Conservation (phyloP, 2,329 filamentous ascomycete genomes). For the Nigrospora sphaerica region DNA sequence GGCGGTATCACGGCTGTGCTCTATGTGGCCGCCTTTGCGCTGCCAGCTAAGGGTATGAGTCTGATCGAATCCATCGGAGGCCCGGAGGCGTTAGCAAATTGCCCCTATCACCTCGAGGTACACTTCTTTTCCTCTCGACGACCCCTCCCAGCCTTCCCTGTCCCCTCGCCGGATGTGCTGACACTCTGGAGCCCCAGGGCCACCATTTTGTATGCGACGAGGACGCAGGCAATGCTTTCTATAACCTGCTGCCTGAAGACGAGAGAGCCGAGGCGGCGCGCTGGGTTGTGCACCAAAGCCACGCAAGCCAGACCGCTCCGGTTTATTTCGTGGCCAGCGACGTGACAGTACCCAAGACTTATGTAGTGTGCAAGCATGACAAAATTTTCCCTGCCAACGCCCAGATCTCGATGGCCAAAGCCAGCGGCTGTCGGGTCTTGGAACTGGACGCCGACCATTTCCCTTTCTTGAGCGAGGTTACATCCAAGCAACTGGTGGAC, state of each 20-base stretch:
- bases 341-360: slow-evolving; percentile 14
- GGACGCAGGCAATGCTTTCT: neutral
- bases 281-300: slow-evolving; percentile 9
- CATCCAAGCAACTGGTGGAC: too few species aligned
- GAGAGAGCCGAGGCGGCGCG: neutral
- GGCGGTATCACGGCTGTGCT: slow-evolving; percentile 21
- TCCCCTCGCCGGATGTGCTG: neutral
- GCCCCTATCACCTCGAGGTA: neutral
- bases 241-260: neutral
- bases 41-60: slow-evolving; percentile 11
- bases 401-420: slow-evolving; percentile 13
- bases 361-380: slow-evolving; percentile 18
- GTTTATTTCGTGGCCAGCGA: slow-evolving; percentile 13
- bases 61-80: slow-evolving; percentile 8
- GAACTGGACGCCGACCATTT: slow-evolving; percentile 12
- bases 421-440: slow-evolving; percentile 7
- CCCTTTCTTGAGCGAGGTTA: slow-evolving; percentile 10
- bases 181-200: neutral
- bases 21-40: slow-evolving; percentile 18
- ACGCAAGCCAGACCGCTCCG: slow-evolving; percentile 7
- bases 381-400: slow-evolving; percentile 8
- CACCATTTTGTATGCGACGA: neutral
- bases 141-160: too few species aligned
- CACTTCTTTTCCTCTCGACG: too few species aligned
- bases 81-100: neutral